Evolutionary conservation across 2,329 filamentous ascomycete species (phyloP), one percentile per base, ranked within the genome.

Genomic region (Pseudocercospora vitis): DNA sequence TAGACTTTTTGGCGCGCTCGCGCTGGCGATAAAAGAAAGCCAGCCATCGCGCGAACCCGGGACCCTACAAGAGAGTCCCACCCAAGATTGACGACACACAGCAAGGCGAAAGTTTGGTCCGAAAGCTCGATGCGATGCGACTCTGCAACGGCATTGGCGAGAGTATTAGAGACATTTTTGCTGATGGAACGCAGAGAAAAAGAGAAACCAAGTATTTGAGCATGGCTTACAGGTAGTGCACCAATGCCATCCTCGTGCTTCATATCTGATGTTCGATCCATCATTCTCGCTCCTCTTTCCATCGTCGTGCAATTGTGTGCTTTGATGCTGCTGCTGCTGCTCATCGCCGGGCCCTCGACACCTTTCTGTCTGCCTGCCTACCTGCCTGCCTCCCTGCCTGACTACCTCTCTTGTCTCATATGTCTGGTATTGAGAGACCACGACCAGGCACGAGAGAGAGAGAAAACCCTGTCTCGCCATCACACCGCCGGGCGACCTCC

Each of bases 171-270:
- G n/a, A n/a, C n/a, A n/a, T n/a, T n/a, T n/a, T 45, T 50, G 52
- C 37, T 45, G 31, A 55, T 55, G 55, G n/a, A 55, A 55, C 33
- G 45, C 52, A 58, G 48, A 48, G 29, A 37, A 14, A n/a, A n/a
- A n/a, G n/a, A n/a, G n/a, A n/a, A n/a, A n/a, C n/a, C n/a, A n/a
- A 58, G 49, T 33, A 50, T 48, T 45, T 52, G 52, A 52, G 52
- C 48, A 49, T 37, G 48, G 55, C 45, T 48, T 50, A 58, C 42
- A 40, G 56, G 56, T 58, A 58, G 56, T 55, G 56, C 56, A 58
- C 56, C 56, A 58, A 58, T 58, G 56, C 53, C 49, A 58, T 46
- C 16, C 49, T 56, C 53, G 42, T 56, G 45, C 53, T 56, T 47
- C 19, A 46, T 55, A n/a, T n/a, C n/a, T 49, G 35, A 54, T 50